Evolutionary conservation across 345 rosid genomes (phyloP).

Genomic region (Salix koriyanagi): DNA sequence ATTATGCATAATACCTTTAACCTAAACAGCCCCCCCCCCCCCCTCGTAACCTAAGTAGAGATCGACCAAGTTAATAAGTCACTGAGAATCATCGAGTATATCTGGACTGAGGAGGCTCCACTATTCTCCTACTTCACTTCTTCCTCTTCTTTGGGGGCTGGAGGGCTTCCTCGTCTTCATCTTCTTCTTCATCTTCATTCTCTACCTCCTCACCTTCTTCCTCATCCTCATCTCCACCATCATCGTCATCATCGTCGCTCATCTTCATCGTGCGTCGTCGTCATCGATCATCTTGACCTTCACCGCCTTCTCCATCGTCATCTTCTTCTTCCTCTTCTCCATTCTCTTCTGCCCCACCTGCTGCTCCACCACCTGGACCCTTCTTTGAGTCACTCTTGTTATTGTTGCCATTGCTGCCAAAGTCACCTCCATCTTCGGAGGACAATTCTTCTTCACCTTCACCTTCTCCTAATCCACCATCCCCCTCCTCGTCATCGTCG

Average conservation of each 20-base stretch:
- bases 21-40: constrained; percentile 22
- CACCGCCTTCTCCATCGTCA: constrained; percentile 16
- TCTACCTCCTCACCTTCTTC: constrained; percentile 38
- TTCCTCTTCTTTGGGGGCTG: constrained; percentile 95
- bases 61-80: constrained; percentile 30
- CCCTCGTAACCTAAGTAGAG: constrained; percentile 1
- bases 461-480: constrained; percentile 46
- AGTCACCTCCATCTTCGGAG: constrained; percentile 49
- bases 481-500: constrained; percentile 31
- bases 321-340: constrained; percentile 47
- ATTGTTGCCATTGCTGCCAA: constrained; percentile 35
- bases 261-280: constrained; percentile 19
- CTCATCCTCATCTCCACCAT: constrained; percentile 34
- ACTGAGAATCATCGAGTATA: not conserved
- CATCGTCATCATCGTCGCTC: constrained; percentile 41
- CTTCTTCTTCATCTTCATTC: constrained; percentile 49
- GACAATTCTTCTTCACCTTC: constrained; percentile 57
- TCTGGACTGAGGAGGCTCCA: constrained; percentile 18
- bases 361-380: constrained; percentile 33
- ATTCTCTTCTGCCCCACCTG: constrained; percentile 37
- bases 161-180: constrained; percentile 71
- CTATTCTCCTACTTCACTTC: constrained; percentile 50
- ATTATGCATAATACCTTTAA: constrained; percentile 15
- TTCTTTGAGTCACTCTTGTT: constrained; percentile 45
- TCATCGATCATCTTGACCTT: not conserved